Percentiles rank a stretch among this genome's conserved stretches.
Conservation (phyloP, 2,329 filamentous ascomycete species). For the Neoascochyta sp. region DNA sequence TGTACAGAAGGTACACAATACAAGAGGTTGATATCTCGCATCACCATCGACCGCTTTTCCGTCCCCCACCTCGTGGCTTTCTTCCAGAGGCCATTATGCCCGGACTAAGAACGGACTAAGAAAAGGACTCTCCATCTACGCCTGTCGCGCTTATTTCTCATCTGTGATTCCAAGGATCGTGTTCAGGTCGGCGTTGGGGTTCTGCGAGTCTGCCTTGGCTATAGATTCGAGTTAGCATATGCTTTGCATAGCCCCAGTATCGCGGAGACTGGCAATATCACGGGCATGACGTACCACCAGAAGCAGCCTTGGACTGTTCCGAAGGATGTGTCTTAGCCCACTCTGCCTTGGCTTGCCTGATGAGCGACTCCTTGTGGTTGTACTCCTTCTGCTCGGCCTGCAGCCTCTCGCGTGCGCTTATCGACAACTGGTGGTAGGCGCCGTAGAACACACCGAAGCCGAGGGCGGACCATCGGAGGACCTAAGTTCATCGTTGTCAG, state of each 20-base stretch:
- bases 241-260: too few species aligned
- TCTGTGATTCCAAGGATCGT: constrained; percentile 46
- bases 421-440: constrained; percentile 83
- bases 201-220: constrained; percentile 62
- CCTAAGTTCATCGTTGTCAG: constrained; percentile 54
- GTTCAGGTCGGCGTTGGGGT: constrained; percentile 93
- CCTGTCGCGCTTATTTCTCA: constrained; percentile 25
- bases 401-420: constrained; percentile 68
- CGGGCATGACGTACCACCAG: constrained; percentile 31
- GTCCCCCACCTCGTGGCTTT: constrained; percentile 12
- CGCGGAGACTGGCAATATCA: too few species aligned
- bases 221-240: constrained; percentile 39
- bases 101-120: constrained; percentile 23
- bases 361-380: constrained; percentile 85
- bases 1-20: constrained; percentile 44
- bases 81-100: constrained; percentile 15
- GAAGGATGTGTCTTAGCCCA: constrained; percentile 69
- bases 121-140: constrained; percentile 11
- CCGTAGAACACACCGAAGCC: constrained; percentile 91
- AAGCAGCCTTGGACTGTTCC: constrained; percentile 29
- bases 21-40: constrained; percentile 30
- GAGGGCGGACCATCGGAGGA: constrained; percentile 94
- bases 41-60: constrained; percentile 16
- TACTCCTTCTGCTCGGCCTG: constrained; percentile 75
- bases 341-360: constrained; percentile 87